A percentile compares a stretch with the other conserved stretches of the same genome.
phyloP scores from a whole-genome alignment of 1,139 yeast genomes.

The Sugiyamaella neomexicana region DNA sequence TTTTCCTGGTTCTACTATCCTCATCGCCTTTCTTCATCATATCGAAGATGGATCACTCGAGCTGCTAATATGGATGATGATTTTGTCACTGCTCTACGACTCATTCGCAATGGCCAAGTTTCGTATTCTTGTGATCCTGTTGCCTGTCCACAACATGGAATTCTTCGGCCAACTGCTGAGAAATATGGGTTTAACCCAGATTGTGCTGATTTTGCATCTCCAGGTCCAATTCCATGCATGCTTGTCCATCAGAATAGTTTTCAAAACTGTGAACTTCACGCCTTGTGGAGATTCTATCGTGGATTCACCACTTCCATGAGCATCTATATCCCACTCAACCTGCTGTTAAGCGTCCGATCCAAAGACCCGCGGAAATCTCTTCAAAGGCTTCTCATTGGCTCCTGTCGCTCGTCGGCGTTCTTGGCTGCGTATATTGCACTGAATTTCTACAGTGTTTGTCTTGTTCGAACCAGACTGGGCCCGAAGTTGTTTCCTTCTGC shows the following conservation, averaged over 20 bases:
- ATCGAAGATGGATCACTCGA: constrained; percentile 46
- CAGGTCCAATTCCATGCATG: constrained; percentile 44
- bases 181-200: constrained; percentile 37
- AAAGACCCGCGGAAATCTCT: constrained; percentile 12
- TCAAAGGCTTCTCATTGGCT: constrained; percentile 19
- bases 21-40: constrained; percentile 42
- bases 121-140: constrained; percentile 43
- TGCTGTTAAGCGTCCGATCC: constrained; percentile 21
- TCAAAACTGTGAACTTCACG: constrained; percentile 44
- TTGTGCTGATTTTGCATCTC: constrained; percentile 35
- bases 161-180: constrained; percentile 36
- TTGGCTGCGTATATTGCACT: constrained; percentile 43
- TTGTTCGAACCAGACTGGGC: constrained; percentile 42
- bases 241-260: constrained; percentile 43
- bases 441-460: constrained; percentile 46
- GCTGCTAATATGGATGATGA: constrained; percentile 47
- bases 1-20: constrained; percentile 46
- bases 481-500: constrained; percentile 37
- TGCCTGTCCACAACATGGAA: constrained; percentile 31
- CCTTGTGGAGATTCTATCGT: constrained; percentile 41
- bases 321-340: constrained; percentile 34
- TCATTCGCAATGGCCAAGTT: constrained; percentile 36
- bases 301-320: constrained; percentile 43
- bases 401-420: constrained; percentile 44
- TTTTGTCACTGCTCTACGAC: constrained; percentile 39